Evolutionary conservation across 1,139 yeast genomes (phyloP).

Genomic region (Saccharomyces uvarum): DNA sequence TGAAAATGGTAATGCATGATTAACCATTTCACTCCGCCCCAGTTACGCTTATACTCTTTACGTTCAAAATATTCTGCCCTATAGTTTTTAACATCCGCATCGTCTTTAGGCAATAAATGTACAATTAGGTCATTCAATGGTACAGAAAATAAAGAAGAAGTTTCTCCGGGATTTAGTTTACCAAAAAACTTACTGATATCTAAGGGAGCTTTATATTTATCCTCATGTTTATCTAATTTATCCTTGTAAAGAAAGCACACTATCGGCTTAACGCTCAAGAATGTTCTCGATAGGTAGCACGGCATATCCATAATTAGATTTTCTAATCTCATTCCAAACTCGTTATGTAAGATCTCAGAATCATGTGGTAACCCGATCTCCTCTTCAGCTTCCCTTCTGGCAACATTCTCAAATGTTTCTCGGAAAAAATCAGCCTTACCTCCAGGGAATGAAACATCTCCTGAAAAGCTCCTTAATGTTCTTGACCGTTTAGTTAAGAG

Average conservation of each 20-base stretch:
- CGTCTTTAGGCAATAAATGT: slow-evolving; percentile 20
- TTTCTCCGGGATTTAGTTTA: slow-evolving; percentile 62
- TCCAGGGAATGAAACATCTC: slow-evolving; percentile 86
- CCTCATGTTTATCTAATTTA: slow-evolving; percentile 29
- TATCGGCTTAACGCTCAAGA: slow-evolving; percentile 76
- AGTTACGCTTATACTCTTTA: slow-evolving; percentile 32
- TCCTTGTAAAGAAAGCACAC: slow-evolving; percentile 51
- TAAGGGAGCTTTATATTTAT: slow-evolving; percentile 33
- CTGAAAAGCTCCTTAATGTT: slow-evolving; percentile 63
- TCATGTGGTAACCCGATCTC: slow-evolving; percentile 68
- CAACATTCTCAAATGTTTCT: slow-evolving; percentile 64
- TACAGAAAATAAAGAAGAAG: slow-evolving; percentile 58
- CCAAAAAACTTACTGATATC: slow-evolving; percentile 21
- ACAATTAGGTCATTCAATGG: slow-evolving; percentile 55
- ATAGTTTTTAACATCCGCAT: slow-evolving; percentile 9
- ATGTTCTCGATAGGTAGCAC: slow-evolving; percentile 67
- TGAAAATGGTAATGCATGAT: slow-evolving; percentile 57
- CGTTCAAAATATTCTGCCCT: slow-evolving; percentile 33
- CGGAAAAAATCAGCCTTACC: slow-evolving; percentile 66
- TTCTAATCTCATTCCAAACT: slow-evolving; percentile 44
- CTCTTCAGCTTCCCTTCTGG: slow-evolving; percentile 77
- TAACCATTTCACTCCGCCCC: slow-evolving; percentile 70
- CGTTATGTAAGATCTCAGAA: slow-evolving; percentile 38
- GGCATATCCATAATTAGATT: slow-evolving; percentile 41
- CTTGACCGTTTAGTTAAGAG: slow-evolving; percentile 71